Evolutionary conservation across 805 yeast genomes (phyloP).

Genomic region (Phaffomyces opuntiae): DNA sequence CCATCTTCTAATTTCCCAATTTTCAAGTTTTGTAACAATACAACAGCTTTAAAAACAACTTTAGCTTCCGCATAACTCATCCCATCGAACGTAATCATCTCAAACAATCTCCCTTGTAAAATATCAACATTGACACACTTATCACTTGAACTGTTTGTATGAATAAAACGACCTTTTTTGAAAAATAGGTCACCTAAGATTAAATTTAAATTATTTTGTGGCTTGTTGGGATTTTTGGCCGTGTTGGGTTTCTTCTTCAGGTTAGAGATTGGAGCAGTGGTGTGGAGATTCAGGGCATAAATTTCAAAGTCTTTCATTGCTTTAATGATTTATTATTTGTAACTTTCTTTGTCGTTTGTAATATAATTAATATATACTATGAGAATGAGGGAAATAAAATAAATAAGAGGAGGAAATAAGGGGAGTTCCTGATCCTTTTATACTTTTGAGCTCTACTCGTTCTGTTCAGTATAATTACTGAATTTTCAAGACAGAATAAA

Average conservation of each 20-base stretch:
- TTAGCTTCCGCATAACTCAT: neutral
- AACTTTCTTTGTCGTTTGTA: no score
- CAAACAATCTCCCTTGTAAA: constrained; percentile 5
- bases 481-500: no score
- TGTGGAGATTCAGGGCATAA: no score
- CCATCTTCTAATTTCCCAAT: neutral
- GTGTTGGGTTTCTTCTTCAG: neutral
- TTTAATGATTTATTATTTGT: no score
- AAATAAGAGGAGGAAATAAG: no score
- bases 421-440: no score
- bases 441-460: no score
- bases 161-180: neutral
- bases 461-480: no score
- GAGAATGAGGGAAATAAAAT: no score
- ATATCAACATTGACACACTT: constrained; percentile 1
- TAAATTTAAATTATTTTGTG: neutral
- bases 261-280: no score
- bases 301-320: no score
- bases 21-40: neutral
- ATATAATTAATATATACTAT: no score
- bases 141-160: neutral
- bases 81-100: constrained; percentile 3
- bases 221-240: neutral
- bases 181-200: neutral
- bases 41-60: neutral